phyloP scores from a whole-genome alignment of 2,329 filamentous ascomycete species.

The Pseudocercospora macadamiae region DNA sequence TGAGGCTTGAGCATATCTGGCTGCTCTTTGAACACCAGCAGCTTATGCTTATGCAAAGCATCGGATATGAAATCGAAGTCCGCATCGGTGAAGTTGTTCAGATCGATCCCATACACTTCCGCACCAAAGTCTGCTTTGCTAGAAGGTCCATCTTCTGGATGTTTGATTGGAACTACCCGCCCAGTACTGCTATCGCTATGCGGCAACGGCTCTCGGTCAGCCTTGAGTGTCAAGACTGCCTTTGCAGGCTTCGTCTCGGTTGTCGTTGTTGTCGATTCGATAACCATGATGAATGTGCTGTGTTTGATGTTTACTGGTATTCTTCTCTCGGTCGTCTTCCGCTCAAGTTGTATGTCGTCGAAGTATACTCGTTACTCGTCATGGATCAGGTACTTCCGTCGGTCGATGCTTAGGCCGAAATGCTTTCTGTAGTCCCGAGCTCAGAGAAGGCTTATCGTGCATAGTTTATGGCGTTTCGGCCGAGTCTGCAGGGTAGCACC shows the following conservation, averaged over 20 bases:
- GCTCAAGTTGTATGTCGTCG: background rate
- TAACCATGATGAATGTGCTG: conserved; percentile 7
- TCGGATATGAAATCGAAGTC: conserved; percentile 22
- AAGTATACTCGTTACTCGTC: too few species aligned
- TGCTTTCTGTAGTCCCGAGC: background rate
- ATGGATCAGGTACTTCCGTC: too few species aligned
- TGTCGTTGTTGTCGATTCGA: conserved; percentile 9
- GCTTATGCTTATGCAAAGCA: conserved; percentile 21
- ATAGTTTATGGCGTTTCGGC: background rate
- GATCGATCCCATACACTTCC: conserved; percentile 20
- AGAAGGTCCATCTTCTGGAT: background rate
- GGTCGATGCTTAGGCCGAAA: background rate
- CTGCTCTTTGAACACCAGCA: conserved; percentile 23
- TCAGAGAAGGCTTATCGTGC: background rate
- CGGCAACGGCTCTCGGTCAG: conserved; percentile 6
- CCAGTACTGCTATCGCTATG: conserved; percentile 8
- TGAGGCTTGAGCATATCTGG: conserved; percentile 21
- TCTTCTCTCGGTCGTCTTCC: background rate
- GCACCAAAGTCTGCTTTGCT: conserved; percentile 23
- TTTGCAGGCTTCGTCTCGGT: conserved; percentile 7
- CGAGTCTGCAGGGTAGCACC: background rate
- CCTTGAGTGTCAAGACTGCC: conserved; percentile 10
- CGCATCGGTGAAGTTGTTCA: conserved; percentile 20
- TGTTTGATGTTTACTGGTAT: background rate
- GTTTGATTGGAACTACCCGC: conserved; percentile 12